Percentiles rank a stretch among this genome's conserved stretches.
Conservation (phyloP, 257 asterid genomes). For the Henckelia pumila region DNA sequence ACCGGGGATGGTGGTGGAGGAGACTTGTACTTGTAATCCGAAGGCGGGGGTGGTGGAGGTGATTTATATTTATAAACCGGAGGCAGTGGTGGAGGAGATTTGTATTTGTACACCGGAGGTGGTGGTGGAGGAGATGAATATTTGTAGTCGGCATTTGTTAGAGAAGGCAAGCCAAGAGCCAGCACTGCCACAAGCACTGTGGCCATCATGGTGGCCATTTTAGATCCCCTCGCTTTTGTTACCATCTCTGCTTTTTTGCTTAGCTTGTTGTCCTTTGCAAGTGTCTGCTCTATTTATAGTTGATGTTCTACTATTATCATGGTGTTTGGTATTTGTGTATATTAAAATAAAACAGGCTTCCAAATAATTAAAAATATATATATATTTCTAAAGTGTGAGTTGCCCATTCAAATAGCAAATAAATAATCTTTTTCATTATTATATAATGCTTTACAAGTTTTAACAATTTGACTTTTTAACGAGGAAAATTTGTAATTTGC, state of each 20-base stretch:
- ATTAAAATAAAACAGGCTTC: not conserved
- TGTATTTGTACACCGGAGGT: no score
- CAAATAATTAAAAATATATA: no score
- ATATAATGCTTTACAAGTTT: no score
- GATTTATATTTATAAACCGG: not conserved
- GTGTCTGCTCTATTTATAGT: not conserved
- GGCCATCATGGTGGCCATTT: not conserved
- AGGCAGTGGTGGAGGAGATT: not conserved
- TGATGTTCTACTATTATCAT: not conserved
- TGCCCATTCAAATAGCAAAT: no score
- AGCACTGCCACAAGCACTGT: not conserved
- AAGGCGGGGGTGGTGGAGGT: not conserved
- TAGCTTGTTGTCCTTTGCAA: not conserved
- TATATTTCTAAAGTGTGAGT: no score
- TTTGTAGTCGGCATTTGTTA: not conserved
- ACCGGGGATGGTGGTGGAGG: not conserved
- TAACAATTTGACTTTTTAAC: not conserved
- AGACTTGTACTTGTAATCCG: no score
- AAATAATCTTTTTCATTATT: no score
- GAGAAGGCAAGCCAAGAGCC: not conserved
- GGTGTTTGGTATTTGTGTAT: not conserved
- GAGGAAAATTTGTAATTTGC: not conserved
- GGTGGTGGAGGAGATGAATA: not conserved
- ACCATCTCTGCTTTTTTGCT: no score
- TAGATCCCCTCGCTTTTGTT: not conserved